A percentile compares a stretch with the other conserved stretches of the same genome.
Evolutionary conservation across 495 filamentous ascomycete genomes (phyloP).

Genomic region (Cryomyces minteri): DNA sequence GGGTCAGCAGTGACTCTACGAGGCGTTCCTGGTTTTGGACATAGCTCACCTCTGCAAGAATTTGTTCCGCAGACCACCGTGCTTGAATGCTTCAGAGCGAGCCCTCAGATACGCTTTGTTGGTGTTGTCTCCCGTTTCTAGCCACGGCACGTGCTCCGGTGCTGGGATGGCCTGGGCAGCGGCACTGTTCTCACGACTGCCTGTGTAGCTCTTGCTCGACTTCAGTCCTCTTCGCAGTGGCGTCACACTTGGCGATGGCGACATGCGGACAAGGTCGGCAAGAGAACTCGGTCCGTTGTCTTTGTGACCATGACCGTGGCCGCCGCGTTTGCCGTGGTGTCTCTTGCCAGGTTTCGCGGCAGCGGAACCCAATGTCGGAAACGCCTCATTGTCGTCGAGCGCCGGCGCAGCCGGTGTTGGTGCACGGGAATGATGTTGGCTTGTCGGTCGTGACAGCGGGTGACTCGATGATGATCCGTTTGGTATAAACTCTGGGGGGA

Average conservation of each 20-base stretch:
- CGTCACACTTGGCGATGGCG: slow-evolving; percentile 45
- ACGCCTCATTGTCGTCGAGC: slow-evolving; percentile 88
- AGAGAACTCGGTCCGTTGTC: slow-evolving; percentile 16
- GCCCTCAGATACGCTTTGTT: slow-evolving; percentile 92
- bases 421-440: slow-evolving; percentile 61
- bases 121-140: slow-evolving; percentile 78
- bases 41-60: slow-evolving; percentile 71
- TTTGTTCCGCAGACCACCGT: slow-evolving; percentile 89
- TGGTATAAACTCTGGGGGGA: slow-evolving; percentile 8
- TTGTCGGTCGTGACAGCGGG: slow-evolving; percentile 69
- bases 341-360: slow-evolving; percentile 67
- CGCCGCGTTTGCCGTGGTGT: slow-evolving; percentile 74
- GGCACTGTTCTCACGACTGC: slow-evolving; percentile 56
- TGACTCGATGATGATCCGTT: slow-evolving; percentile 24
- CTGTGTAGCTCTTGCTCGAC: slow-evolving; percentile 27
- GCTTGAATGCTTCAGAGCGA: slow-evolving; percentile 85
- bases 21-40: neutral
- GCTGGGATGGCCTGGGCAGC: slow-evolving; percentile 66
- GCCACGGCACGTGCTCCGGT: slow-evolving; percentile 90
- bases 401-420: slow-evolving; percentile 49
- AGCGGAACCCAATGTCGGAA: slow-evolving; percentile 77
- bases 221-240: slow-evolving; percentile 12
- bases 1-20: slow-evolving; percentile 6
- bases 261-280: slow-evolving; percentile 63
- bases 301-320: slow-evolving; percentile 47